Evolutionary conservation across 2,329 filamentous ascomycete species (phyloP).

Genomic region (Amesomyces nigricolor): DNA sequence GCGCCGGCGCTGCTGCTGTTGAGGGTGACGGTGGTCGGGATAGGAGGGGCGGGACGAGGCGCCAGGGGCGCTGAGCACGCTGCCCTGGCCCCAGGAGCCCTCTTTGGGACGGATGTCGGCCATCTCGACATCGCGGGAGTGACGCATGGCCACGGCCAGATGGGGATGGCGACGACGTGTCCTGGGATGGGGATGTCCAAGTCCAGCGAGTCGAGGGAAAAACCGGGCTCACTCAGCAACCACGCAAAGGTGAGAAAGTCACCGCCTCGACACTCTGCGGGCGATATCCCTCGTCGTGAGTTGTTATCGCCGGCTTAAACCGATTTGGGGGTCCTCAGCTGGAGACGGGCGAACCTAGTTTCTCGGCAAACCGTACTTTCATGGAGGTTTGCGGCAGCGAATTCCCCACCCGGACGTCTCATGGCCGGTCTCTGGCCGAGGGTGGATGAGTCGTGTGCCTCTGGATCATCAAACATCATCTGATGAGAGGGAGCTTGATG

Average conservation of each 20-base stretch:
- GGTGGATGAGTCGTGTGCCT: too few species aligned
- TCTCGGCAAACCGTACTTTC: background rate
- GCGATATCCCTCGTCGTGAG: too few species aligned
- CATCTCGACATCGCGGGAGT: conserved; percentile 45
- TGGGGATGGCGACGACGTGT: too few species aligned
- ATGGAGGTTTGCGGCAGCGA: background rate
- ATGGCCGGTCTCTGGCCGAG: background rate
- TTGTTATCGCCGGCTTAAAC: too few species aligned
- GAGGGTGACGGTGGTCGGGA: conserved; percentile 28
- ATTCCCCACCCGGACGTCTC: conserved; percentile 7
- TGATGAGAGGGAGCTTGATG: too few species aligned
- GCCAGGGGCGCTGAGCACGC: conserved; percentile 45
- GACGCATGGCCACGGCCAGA: conserved; percentile 32
- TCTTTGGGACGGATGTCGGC: conserved; percentile 55
- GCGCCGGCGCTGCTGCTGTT: conserved; percentile 28
- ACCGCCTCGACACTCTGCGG: too few species aligned
- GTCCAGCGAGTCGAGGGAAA: too few species aligned
- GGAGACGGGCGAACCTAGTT: background rate
- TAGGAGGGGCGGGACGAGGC: conserved; percentile 39
- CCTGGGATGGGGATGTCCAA: too few species aligned
- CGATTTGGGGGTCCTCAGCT: background rate
- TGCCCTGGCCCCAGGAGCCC: conserved; percentile 47
- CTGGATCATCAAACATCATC: too few species aligned
- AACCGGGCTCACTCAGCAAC: too few species aligned
- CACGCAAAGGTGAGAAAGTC: too few species aligned